Conservation (phyloP, 225 moss, liverwort and hornwort genomes). For the Straminergon stramineum region DNA sequence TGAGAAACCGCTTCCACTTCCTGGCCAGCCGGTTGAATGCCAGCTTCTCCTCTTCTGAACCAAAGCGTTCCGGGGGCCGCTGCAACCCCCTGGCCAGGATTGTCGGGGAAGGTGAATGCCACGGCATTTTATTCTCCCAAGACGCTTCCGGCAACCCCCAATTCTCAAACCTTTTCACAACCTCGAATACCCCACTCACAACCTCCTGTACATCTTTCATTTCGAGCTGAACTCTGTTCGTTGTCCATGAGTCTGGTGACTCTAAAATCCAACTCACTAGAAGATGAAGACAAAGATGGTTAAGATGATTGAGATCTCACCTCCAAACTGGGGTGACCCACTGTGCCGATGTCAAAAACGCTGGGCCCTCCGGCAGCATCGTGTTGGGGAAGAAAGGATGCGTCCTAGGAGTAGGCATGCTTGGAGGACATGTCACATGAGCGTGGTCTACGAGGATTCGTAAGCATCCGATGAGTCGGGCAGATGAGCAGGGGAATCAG, state of each 20-base stretch:
- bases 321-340: background rate
- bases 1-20: background rate
- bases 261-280: background rate
- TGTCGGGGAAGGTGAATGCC: too few species aligned
- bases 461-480: background rate
- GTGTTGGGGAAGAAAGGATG: background rate
- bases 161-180: background rate
- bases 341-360: background rate
- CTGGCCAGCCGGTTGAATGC: background rate
- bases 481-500: background rate
- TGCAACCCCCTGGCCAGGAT: too few species aligned
- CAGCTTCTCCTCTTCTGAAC: too few species aligned
- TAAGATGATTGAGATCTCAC: background rate
- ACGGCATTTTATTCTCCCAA: too few species aligned
- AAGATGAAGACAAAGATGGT: background rate
- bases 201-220: background rate
- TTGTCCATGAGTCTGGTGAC: background rate
- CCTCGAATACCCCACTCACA: background rate
- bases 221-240: background rate
- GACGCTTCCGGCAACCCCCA: background rate
- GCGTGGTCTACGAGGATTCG: background rate
- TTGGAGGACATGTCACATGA: background rate
- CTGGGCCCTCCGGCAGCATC: background rate
- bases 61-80: background rate
- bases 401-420: background rate